Conservation (phyloP, 345 rosid species). For the Eutrema heterophyllum region DNA sequence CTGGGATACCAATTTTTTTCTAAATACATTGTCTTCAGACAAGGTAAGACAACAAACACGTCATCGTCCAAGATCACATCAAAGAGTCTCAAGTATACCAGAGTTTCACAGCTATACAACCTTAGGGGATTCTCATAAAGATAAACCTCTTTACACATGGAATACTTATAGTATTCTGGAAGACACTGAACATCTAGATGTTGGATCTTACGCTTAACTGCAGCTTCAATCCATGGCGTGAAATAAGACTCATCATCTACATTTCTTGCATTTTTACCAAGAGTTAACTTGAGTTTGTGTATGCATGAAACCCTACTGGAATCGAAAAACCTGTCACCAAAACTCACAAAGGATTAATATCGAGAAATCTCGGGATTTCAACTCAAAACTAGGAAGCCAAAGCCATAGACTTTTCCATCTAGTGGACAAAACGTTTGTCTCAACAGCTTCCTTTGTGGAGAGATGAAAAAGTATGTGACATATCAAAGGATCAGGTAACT, state of each 20-base stretch:
- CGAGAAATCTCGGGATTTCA: not conserved
- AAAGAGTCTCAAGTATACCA: not conserved
- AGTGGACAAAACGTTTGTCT: not conserved
- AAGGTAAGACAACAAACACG: not conserved
- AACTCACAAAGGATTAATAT: not conserved
- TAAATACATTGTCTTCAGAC: not conserved
- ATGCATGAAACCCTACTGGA: not conserved
- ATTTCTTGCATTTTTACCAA: too few relatives aligned
- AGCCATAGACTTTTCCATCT: not conserved
- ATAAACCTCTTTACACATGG: too few relatives aligned
- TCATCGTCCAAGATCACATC: not conserved
- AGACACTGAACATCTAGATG: not conserved
- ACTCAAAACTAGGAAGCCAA: not conserved
- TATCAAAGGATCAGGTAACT: not conserved
- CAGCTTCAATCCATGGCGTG: not conserved
- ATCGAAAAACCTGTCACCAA: not conserved
- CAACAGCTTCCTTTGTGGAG: not conserved
- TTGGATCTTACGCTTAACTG: not conserved
- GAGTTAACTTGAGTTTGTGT: not conserved
- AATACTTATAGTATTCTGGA: too few relatives aligned
- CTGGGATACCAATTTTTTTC: not conserved
- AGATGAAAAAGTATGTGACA: not conserved
- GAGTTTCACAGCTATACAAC: not conserved
- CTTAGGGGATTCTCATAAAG: not conserved
- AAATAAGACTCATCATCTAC: not conserved